Percentiles rank a stretch among this genome's conserved stretches.
Evolutionary conservation across 768 basidiomycete genomes (phyloP).

Genomic region (Termitomyces sp.): DNA sequence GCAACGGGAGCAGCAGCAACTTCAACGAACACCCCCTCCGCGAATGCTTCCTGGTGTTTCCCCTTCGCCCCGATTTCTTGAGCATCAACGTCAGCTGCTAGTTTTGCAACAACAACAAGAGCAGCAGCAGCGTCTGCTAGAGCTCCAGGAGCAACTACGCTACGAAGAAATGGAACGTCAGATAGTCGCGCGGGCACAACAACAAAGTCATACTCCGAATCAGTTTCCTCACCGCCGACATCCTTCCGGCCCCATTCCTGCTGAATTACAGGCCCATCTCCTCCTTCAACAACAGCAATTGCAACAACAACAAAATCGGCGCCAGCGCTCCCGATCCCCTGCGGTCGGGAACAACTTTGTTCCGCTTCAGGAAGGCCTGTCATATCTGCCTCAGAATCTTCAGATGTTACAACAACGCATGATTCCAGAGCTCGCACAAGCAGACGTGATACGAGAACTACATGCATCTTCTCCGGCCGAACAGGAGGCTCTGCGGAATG

Average conservation of each 20-base stretch:
- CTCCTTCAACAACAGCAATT: conserved; percentile 39
- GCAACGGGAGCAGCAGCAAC: conserved; percentile 44
- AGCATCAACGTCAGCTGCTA: conserved; percentile 66
- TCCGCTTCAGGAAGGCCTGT: conserved; percentile 47
- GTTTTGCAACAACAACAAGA: conserved; percentile 67
- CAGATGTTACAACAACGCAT: conserved; percentile 73
- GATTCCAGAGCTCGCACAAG: conserved; percentile 71
- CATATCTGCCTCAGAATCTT: conserved; percentile 54
- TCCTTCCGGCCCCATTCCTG: conserved; percentile 38
- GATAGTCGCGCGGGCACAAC: conserved; percentile 39
- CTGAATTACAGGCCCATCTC: conserved; percentile 42
- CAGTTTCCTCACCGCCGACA: conserved; percentile 35
- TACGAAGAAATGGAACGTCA: conserved; percentile 66
- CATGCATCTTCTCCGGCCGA: conserved; percentile 50
- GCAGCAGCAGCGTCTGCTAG: conserved; percentile 50
- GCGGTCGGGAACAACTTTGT: conserved; percentile 27
- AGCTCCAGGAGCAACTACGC: conserved; percentile 59
- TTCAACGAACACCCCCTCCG: conserved; percentile 61
- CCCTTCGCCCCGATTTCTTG: conserved; percentile 76
- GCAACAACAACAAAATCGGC: conserved; percentile 43
- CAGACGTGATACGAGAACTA: conserved; percentile 59
- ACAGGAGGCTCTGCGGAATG: conserved; percentile 65
- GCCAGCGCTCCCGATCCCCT: conserved; percentile 41
- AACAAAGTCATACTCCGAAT: conserved; percentile 28
- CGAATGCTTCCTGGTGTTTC: conserved; percentile 62